A percentile compares a stretch with the other conserved stretches of the same genome.
Evolutionary conservation across 306 rosid species (phyloP).

Genomic region (Glycyrrhiza uralensis): DNA sequence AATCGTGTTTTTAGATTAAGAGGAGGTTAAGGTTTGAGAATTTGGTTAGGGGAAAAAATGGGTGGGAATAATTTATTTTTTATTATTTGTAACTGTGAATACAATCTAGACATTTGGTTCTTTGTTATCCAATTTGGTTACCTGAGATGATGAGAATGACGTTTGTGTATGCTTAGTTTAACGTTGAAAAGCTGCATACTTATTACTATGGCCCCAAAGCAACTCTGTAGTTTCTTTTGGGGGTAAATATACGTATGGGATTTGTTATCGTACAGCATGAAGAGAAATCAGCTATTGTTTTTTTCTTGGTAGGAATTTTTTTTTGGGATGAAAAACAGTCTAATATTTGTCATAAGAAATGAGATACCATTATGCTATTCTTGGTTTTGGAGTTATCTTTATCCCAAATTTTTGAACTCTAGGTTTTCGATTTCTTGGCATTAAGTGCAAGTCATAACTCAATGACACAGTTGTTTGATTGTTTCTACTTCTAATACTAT

Average conservation of each 20-base stretch:
- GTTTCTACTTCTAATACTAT: not conserved
- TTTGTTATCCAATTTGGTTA: not conserved
- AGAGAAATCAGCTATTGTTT: not conserved
- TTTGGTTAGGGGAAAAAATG: not conserved
- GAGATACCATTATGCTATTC: not conserved
- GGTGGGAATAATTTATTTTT: too few relatives aligned
- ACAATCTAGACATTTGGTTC: not conserved
- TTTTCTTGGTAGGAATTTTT: not conserved
- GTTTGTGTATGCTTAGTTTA: too few relatives aligned
- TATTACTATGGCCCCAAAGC: too few relatives aligned
- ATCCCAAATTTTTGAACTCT: not conserved
- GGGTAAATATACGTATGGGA: too few relatives aligned
- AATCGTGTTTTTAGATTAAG: not conserved
- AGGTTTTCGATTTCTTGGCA: not conserved
- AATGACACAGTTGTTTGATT: not conserved
- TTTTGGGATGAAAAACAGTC: not conserved
- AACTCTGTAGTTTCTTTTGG: too few relatives aligned
- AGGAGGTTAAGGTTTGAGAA: not conserved
- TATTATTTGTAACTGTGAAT: too few relatives aligned
- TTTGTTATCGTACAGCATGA: not conserved
- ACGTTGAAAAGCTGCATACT: too few relatives aligned
- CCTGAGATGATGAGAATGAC: too few relatives aligned
- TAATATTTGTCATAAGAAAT: not conserved
- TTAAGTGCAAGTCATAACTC: not conserved
- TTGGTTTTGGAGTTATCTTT: not conserved